A percentile compares a stretch with the other conserved stretches of the same genome.
Conservation (phyloP, 140 eudicot genomes). For the Anethum foeniculum region DNA sequence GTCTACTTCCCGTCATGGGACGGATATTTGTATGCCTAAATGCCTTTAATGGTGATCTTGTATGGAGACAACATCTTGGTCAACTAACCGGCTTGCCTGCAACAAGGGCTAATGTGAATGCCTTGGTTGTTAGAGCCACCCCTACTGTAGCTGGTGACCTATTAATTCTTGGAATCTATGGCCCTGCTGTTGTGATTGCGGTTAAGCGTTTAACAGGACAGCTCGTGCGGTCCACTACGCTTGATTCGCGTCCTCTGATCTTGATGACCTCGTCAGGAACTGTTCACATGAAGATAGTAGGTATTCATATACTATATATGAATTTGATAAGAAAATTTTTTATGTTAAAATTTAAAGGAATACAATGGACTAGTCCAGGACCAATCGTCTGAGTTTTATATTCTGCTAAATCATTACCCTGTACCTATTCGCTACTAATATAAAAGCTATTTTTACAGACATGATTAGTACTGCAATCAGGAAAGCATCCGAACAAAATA, state of each 20-base stretch:
- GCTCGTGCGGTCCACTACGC: slow-evolving; percentile 48
- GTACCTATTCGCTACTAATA: no score
- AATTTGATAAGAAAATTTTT: no score
- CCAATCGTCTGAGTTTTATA: no score
- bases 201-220: slow-evolving; percentile 39
- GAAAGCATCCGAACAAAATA: background rate
- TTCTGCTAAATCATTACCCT: no score
- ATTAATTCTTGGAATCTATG: slow-evolving; percentile 50
- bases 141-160: slow-evolving; percentile 50
- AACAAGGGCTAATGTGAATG: slow-evolving; percentile 37
- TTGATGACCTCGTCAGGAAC: slow-evolving; percentile 64
- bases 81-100: slow-evolving; percentile 50
- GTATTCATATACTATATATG: background rate
- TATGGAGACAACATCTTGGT: slow-evolving; percentile 53
- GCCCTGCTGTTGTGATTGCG: slow-evolving; percentile 62
- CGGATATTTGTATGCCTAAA: slow-evolving; percentile 57
- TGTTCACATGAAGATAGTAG: slow-evolving; percentile 39
- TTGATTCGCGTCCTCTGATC: slow-evolving; percentile 46
- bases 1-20: slow-evolving; percentile 79
- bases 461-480: background rate
- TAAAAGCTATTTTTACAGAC: background rate
- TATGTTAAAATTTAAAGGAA: no score
- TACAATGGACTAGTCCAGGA: no score
- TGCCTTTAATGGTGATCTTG: slow-evolving; percentile 53
- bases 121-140: slow-evolving; percentile 58